These are phyloP conservation scores for Parasitella parasitica DNA, from an alignment of 371 early-diverging fungal species.

Conservation along the genomic window DNA sequence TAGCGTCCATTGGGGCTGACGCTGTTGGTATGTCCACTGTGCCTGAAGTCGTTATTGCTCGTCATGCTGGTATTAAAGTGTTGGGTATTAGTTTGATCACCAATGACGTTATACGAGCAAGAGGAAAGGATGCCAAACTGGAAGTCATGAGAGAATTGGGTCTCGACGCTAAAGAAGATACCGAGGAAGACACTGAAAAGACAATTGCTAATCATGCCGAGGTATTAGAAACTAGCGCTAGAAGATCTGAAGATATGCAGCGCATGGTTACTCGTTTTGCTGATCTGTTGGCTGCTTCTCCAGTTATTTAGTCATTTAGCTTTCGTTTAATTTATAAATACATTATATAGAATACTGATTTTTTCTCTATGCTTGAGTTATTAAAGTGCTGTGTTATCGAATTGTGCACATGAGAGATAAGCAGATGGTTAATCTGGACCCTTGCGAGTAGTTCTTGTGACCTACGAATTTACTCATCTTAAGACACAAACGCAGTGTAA, in stretches of 20 bases:
- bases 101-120: slow-evolving; percentile 73
- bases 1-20: slow-evolving; percentile 79
- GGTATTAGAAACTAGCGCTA: slow-evolving; percentile 78
- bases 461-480: too few species aligned
- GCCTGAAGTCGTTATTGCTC: slow-evolving; percentile 92
- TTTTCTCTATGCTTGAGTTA: background rate
- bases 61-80: slow-evolving; percentile 87
- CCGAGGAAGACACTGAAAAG: slow-evolving; percentile 50
- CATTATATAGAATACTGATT: background rate
- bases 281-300: slow-evolving; percentile 28
- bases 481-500: too few species aligned
- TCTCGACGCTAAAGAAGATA: slow-evolving; percentile 38
- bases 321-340: background rate
- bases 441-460: too few species aligned
- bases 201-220: slow-evolving; percentile 84
- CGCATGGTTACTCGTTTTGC: slow-evolving; percentile 69
- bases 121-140: slow-evolving; percentile 65
- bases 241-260: slow-evolving; percentile 77
- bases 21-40: slow-evolving; percentile 96
- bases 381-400: background rate
- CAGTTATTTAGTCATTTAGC: background rate
- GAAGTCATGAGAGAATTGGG: slow-evolving; percentile 55
- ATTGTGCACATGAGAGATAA: too few species aligned
- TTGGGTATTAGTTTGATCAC: slow-evolving; percentile 87
- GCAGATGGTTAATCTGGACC: too few species aligned